Conservation (phyloP, 2,329 filamentous ascomycete genomes). For the Tolypocladium nubicola region DNA sequence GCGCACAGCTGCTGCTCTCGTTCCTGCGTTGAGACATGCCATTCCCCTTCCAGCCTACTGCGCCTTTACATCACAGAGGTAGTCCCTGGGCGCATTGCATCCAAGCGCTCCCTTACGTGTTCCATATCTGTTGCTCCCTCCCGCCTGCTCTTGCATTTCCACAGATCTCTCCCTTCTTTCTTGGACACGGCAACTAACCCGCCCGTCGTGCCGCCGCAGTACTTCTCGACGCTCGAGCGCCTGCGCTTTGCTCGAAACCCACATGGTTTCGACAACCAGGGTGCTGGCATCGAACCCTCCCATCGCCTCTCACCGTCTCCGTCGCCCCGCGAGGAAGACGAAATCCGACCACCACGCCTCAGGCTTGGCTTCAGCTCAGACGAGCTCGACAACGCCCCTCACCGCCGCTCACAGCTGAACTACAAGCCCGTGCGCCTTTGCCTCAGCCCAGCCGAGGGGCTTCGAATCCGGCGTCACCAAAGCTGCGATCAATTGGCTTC, state of each 20-base stretch:
- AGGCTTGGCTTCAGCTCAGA: slow-evolving; percentile 7
- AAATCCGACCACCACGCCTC: slow-evolving; percentile 1
- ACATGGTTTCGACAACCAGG: slow-evolving; percentile 15
- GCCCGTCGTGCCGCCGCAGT: slow-evolving; percentile 31
- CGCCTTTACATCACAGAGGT: slow-evolving; percentile 7
- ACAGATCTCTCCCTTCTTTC: background rate
- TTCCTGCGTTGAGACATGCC: slow-evolving; percentile 29
- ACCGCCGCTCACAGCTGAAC: slow-evolving; percentile 1
- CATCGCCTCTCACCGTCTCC: slow-evolving; percentile 11
- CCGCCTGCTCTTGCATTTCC: background rate
- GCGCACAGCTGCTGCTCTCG: slow-evolving; percentile 8
- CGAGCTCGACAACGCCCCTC: slow-evolving; percentile 6
- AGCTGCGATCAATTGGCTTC: slow-evolving; percentile 55
- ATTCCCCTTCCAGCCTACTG: slow-evolving; percentile 17
- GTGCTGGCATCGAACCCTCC: slow-evolving; percentile 12
- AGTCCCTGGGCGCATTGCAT: background rate
- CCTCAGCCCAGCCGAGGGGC: background rate
- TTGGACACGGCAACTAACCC: background rate
- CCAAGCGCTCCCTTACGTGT: background rate
- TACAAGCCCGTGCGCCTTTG: slow-evolving; percentile 1
- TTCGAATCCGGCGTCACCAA: slow-evolving; percentile 54
- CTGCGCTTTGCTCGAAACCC: slow-evolving; percentile 49
- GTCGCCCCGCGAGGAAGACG: slow-evolving; percentile 2
- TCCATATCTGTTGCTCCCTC: background rate
- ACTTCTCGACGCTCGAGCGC: slow-evolving; percentile 64